Base-by-base conservation (phyloP, 495 filamentous ascomycete species). In the Talaromyces borbonicus region DNA sequence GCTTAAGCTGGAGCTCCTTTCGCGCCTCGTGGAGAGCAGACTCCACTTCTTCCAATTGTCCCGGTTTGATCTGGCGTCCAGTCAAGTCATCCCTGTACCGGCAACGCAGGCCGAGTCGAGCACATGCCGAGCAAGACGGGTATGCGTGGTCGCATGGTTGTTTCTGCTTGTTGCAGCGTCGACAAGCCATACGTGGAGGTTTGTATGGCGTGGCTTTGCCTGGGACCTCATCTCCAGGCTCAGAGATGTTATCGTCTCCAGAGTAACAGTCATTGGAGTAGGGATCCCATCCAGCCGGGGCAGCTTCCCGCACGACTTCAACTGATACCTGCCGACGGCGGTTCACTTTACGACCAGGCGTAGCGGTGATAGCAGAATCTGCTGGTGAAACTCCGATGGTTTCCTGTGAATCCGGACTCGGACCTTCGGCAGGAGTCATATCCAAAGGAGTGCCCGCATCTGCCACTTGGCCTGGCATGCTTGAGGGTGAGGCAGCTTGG, bases 1-100 rank as follows among this genome's bases (percentile, higher is more conserved):
- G 20, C 16, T 12, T 5, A 29, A n/a, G 14, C 14, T 36, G 32
- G 32, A 36, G 32, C 6, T 14, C 11, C 26, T 29, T 29, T 29
- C 11, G 5, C 11, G 26, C 26, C 26, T 18, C 20, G 5, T 8
- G 8, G 14, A 20, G 23, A 4, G 8, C 41, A 16, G 14, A 24
- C 27, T 43, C 41, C 15, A 43, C 25, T 18, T 43, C 41, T 19
- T 43, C 41, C 24, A 43, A 31, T 18, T 43, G 27, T 4, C 41
- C 41, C 6, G 41, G 41, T 18, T 12, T 22, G 5, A 43, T 30
- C 12, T 43, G 41, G 16, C 41, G 41, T 8, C 41, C 41, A 30
- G 27, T 30, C 3, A 43, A 19, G n/a, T 30, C 16, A 19, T 43
- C 41, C 3, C 24, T 24, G 24, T 43, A 43, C 7, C 41, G 41